Evolutionary conservation across 2,329 filamentous ascomycete genomes (phyloP).

Genomic region (Penicillium fuscoglaucum): DNA sequence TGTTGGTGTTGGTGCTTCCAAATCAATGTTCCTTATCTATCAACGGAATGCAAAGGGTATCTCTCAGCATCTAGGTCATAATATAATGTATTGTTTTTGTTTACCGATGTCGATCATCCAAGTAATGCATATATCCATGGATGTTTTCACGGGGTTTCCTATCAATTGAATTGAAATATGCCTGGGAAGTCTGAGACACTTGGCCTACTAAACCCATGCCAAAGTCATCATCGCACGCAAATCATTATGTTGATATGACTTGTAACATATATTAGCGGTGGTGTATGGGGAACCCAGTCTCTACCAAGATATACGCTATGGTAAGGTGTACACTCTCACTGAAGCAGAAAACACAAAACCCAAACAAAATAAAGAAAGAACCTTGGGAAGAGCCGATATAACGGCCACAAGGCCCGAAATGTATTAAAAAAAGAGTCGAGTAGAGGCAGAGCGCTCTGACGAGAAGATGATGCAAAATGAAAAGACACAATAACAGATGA

Average conservation of each 20-base stretch:
- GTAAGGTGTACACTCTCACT: neutral
- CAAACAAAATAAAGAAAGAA: neutral
- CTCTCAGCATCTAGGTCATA: neutral
- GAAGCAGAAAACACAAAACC: neutral
- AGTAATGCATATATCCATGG: neutral
- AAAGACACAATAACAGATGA: conserved; percentile 1
- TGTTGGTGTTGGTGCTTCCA: neutral
- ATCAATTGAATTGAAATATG: neutral
- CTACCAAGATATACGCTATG: neutral
- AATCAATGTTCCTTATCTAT: neutral
- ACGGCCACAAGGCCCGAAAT: conserved; percentile 13
- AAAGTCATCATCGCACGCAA: neutral
- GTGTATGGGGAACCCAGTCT: neutral
- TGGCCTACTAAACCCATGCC: neutral
- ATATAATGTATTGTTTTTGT: neutral
- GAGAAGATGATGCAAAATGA: conserved; percentile 9
- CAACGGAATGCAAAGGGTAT: neutral
- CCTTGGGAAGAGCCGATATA: conserved; percentile 1
- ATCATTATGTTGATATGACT: neutral
- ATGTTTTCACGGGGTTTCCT: neutral
- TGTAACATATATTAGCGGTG: neutral
- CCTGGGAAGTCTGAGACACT: neutral
- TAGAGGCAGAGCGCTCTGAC: conserved; percentile 6
- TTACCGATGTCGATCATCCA: too few species aligned
- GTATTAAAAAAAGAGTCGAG: conserved; percentile 7